Evolutionary conservation across 495 filamentous ascomycete genomes (phyloP).

Genomic region (Pseudevernia furfuracea): DNA sequence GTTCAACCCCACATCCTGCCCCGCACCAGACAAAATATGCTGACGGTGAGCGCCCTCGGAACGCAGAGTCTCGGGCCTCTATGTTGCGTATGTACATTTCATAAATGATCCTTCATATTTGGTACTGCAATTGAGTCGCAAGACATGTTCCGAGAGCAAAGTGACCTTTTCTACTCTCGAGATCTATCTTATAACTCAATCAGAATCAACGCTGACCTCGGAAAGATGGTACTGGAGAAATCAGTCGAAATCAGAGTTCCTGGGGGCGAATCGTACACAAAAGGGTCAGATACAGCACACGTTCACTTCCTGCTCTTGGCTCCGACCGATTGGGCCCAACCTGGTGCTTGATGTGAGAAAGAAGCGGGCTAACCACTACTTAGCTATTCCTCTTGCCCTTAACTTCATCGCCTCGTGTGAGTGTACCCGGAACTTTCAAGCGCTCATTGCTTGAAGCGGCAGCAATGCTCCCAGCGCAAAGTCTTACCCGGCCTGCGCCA

Average conservation of each 20-base stretch:
- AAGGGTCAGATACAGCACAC: conserved; percentile 49
- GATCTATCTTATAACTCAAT: too few species aligned
- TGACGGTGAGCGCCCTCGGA: conserved; percentile 6
- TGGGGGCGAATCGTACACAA: conserved; percentile 66
- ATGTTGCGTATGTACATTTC: too few species aligned
- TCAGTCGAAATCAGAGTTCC: conserved; percentile 60
- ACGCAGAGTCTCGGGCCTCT: conserved; percentile 52
- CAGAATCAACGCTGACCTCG: too few species aligned
- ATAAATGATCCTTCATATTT: too few species aligned
- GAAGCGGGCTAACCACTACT: conserved; percentile 23
- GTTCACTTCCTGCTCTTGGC: conserved; percentile 1
- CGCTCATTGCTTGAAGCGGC: conserved; percentile 24
- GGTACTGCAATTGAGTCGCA: too few species aligned
- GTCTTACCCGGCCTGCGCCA: not conserved
- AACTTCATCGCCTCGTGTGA: conserved; percentile 83
- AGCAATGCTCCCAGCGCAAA: conserved; percentile 21
- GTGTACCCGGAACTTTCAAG: conserved; percentile 34
- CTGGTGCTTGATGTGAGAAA: not conserved
- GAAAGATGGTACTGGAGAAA: conserved; percentile 51
- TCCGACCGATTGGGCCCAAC: not conserved
- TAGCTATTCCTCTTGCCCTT: conserved; percentile 64
- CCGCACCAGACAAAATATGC: not conserved
- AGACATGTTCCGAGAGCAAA: too few species aligned
- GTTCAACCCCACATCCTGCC: conserved; percentile 20
- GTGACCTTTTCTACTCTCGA: too few species aligned